These are phyloP conservation scores for Fusarium sp. DNA, from an alignment of 2,329 filamentous ascomycete species.

Conservation along the genomic window DNA sequence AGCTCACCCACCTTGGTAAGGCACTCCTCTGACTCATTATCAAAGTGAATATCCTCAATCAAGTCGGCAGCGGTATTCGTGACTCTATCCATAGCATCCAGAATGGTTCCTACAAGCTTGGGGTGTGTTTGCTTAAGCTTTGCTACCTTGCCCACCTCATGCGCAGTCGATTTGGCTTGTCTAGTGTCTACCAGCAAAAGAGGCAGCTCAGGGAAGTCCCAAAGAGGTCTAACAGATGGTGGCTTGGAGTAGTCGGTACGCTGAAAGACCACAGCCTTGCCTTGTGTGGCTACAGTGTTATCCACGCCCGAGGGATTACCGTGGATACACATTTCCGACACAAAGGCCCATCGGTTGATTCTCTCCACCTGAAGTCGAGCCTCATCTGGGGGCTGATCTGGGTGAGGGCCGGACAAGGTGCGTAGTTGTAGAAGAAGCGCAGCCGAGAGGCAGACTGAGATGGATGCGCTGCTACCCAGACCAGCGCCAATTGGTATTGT, in stretches of 20 bases:
- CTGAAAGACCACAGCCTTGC: constrained; percentile 94
- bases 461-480: constrained; percentile 92
- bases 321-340: constrained; percentile 96
- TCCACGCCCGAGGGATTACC: constrained; percentile 97
- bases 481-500: constrained; percentile 94
- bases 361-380: constrained; percentile 91
- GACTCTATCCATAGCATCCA: constrained; percentile 86
- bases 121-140: constrained; percentile 79
- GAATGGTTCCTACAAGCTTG: constrained; percentile 80
- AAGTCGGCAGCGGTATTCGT: constrained; percentile 66
- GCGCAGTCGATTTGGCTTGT: constrained; percentile 85
- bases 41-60: constrained; percentile 73
- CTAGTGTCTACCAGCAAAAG: constrained; percentile 90
- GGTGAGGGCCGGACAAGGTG: constrained; percentile 88
- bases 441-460: constrained; percentile 87
- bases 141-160: constrained; percentile 88
- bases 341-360: constrained; percentile 98
- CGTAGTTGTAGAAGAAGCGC: constrained; percentile 90
- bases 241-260: constrained; percentile 82
- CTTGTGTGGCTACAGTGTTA: constrained; percentile 94
- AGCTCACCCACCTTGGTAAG: constrained; percentile 85
- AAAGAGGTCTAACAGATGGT: constrained; percentile 80
- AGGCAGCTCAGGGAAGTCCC: constrained; percentile 91
- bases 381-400: constrained; percentile 89
- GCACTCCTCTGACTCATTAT: constrained; percentile 71